These are phyloP conservation scores for Brettanomyces sp. DNA, from an alignment of 805 yeast genomes.

Conservation along the genomic window DNA sequence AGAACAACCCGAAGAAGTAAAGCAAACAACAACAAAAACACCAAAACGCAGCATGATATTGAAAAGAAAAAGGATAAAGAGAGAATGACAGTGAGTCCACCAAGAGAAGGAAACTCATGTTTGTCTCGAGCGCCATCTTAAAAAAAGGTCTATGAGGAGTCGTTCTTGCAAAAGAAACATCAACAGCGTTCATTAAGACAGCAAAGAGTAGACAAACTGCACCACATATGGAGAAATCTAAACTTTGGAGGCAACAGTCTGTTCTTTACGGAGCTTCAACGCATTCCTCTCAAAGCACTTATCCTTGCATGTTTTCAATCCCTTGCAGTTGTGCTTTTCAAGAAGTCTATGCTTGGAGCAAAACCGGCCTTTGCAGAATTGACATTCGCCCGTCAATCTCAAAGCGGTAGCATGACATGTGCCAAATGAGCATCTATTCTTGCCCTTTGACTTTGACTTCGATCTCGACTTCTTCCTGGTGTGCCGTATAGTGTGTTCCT, in stretches of 20 bases:
- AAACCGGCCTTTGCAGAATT: conserved; percentile 73
- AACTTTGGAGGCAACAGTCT: conserved; percentile 69
- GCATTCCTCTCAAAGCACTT: conserved; percentile 80
- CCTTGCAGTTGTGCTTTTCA: conserved; percentile 77
- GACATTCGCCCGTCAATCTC: conserved; percentile 72
- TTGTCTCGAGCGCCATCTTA: too few relatives aligned
- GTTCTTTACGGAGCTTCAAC: conserved; percentile 70
- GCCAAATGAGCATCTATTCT: conserved; percentile 38
- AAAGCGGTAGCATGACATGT: conserved; percentile 58
- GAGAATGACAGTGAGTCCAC: too few relatives aligned
- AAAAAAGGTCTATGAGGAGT: too few relatives aligned
- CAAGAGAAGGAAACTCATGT: too few relatives aligned
- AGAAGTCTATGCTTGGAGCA: conserved; percentile 81
- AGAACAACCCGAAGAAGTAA: too few relatives aligned
- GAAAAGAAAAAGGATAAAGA: too few relatives aligned
- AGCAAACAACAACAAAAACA: too few relatives aligned
- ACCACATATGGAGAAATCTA: conserved; percentile 15
- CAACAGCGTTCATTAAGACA: too few relatives aligned
- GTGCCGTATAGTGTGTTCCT: conserved; percentile 1
- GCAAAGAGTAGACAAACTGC: too few relatives aligned
- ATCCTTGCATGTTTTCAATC: conserved; percentile 73
- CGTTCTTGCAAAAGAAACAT: too few relatives aligned
- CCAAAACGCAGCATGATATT: too few relatives aligned
- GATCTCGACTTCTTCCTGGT: conserved; percentile 13
- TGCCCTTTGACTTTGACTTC: conserved; percentile 35